Evolutionary conservation across 768 basidiomycete species (phyloP).

Genomic region (Serendipita indica): DNA sequence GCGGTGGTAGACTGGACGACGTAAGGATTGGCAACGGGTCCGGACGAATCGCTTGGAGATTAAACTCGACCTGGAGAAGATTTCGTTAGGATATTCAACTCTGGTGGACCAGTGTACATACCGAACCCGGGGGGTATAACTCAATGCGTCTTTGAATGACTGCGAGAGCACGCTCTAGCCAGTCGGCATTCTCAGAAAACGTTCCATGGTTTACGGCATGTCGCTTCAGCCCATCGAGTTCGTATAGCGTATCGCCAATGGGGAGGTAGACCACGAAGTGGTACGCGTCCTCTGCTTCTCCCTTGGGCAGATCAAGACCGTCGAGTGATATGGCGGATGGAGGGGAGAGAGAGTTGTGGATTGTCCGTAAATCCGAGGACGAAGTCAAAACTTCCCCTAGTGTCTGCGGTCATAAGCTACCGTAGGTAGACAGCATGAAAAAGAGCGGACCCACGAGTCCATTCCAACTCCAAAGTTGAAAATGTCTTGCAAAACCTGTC

Average conservation of each 20-base stretch:
- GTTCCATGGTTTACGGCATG: conserved; percentile 69
- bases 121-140: conserved; percentile 79
- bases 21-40: conserved; percentile 57
- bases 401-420: conserved; percentile 22
- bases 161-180: conserved; percentile 22
- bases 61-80: conserved; percentile 71
- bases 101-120: conserved; percentile 28
- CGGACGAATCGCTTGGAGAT: conserved; percentile 71
- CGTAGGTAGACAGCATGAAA: background rate
- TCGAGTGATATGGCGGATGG: conserved; percentile 79
- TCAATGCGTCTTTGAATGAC: conserved; percentile 79
- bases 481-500: conserved; percentile 56
- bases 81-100: background rate
- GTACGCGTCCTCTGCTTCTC: conserved; percentile 67
- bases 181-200: conserved; percentile 37
- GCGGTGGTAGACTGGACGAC: background rate
- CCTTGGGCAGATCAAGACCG: conserved; percentile 56
- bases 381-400: conserved; percentile 71
- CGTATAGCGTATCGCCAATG: conserved; percentile 67
- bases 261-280: conserved; percentile 95
- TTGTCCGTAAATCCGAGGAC: conserved; percentile 63
- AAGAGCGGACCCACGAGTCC: conserved; percentile 46
- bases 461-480: conserved; percentile 67
- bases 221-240: conserved; percentile 80
- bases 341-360: conserved; percentile 88